These are phyloP conservation scores for Brettanomyces sp. DNA, from an alignment of 805 yeast species.

Conservation along the genomic window DNA sequence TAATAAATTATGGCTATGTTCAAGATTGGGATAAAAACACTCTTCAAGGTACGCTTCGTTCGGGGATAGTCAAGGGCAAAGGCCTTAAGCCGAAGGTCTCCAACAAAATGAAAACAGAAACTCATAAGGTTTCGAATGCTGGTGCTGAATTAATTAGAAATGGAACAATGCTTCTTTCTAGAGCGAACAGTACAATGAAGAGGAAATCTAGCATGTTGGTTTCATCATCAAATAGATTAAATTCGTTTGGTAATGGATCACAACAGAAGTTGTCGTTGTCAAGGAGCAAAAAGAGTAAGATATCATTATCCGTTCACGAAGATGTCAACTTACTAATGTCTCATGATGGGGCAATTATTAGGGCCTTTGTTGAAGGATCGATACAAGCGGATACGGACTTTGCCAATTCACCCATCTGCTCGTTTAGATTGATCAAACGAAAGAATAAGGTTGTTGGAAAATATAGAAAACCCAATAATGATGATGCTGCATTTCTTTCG, in stretches of 20 bases:
- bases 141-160: neutral
- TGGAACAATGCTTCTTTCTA: neutral
- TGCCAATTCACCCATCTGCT: conserved; percentile 77
- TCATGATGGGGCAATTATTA: conserved; percentile 51
- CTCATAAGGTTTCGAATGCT: neutral
- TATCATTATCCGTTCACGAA: conserved; percentile 68
- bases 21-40: conserved; percentile 47
- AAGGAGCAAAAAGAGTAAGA: conserved; percentile 74
- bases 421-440: conserved; percentile 49
- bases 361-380: conserved; percentile 69
- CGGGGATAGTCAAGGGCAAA: conserved; percentile 3
- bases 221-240: neutral
- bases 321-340: conserved; percentile 62
- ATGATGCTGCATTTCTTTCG: neutral
- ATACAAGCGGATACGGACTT: conserved; percentile 63
- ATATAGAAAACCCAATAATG: neutral
- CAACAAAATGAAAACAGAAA: neutral
- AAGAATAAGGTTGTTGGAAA: neutral
- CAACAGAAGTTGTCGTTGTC: conserved; percentile 2
- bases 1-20: conserved; percentile 72
- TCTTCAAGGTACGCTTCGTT: conserved; percentile 21
- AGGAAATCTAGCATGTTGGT: neutral
- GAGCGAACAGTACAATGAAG: neutral
- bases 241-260: conserved; percentile 2
- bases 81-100: neutral